Conservation (phyloP, 495 filamentous ascomycete genomes). For the Venustampulla echinocandica region DNA sequence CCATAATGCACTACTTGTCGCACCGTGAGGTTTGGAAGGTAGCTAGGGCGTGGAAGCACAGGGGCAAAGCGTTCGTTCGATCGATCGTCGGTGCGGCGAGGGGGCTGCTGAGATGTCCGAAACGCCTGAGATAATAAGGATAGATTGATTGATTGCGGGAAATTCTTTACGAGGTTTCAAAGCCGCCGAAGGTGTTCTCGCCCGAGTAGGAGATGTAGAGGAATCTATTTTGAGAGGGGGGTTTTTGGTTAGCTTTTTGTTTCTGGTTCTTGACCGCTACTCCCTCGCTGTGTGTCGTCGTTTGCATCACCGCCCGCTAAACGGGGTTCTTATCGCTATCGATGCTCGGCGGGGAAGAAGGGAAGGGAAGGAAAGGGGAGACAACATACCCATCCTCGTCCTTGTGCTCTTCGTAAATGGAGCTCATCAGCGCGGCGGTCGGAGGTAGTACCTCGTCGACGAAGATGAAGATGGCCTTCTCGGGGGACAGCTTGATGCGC, state of each 20-base stretch:
- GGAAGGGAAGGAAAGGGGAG: neutral
- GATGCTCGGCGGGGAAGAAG: too few species aligned
- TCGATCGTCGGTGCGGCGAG: too few species aligned
- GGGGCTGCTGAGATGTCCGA: too few species aligned
- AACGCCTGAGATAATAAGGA: conserved; percentile 7
- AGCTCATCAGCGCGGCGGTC: conserved; percentile 96
- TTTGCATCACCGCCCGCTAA: neutral
- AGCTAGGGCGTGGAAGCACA: neutral
- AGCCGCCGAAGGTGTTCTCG: conserved; percentile 91
- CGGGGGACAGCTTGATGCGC: conserved; percentile 97
- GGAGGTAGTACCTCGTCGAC: conserved; percentile 97
- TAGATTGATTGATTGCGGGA: neutral
- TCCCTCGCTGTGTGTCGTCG: neutral
- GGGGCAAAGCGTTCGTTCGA: too few species aligned
- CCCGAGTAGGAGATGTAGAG: conserved; percentile 78
- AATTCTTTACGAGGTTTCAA: conserved; percentile 13
- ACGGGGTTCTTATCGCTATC: too few species aligned
- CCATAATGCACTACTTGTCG: too few species aligned
- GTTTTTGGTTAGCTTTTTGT: neutral
- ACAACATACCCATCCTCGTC: conserved; percentile 56
- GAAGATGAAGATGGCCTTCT: conserved; percentile 99
- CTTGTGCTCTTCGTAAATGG: conserved; percentile 99
- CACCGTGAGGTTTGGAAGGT: too few species aligned
- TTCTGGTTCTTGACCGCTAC: neutral
- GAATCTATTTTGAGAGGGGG: conserved; percentile 9